These are phyloP conservation scores for Dothideomycetidae sp. DNA, from an alignment of 2,329 filamentous ascomycete genomes.

Conservation along the genomic window DNA sequence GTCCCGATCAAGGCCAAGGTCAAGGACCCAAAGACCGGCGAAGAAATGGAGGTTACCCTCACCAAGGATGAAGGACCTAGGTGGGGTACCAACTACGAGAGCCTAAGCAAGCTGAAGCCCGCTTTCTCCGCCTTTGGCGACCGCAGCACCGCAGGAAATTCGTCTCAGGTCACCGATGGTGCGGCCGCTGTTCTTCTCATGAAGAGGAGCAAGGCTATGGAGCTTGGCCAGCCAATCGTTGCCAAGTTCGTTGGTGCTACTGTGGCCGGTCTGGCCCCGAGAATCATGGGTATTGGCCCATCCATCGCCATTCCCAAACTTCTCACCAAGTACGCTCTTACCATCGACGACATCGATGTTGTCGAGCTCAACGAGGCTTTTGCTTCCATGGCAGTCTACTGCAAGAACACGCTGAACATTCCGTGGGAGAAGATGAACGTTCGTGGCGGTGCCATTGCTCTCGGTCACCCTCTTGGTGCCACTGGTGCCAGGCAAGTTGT, in stretches of 20 bases:
- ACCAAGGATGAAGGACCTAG: conserved; percentile 83
- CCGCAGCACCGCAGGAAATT: conserved; percentile 81
- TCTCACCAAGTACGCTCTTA: conserved; percentile 62
- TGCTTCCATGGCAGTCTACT: conserved; percentile 95
- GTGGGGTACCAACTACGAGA: conserved; percentile 74
- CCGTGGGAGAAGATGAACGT: conserved; percentile 68
- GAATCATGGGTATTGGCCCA: conserved; percentile 93
- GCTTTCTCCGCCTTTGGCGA: conserved; percentile 86
- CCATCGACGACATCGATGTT: conserved; percentile 71
- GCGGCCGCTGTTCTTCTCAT: conserved; percentile 81
- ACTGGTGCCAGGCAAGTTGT: conserved; percentile 73
- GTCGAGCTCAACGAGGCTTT: conserved; percentile 97
- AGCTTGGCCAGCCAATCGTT: conserved; percentile 78
- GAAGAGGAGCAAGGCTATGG: conserved; percentile 80
- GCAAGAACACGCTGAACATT: conserved; percentile 47
- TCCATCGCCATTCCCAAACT: conserved; percentile 65
- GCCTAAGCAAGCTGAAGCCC: conserved; percentile 67
- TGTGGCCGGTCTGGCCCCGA: conserved; percentile 74
- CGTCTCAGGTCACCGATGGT: conserved; percentile 88
- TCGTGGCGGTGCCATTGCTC: conserved; percentile 66
- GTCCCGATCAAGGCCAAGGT: conserved; percentile 69
- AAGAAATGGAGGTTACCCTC: conserved; percentile 62
- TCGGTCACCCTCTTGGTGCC: conserved; percentile 68
- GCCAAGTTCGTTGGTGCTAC: conserved; percentile 92
- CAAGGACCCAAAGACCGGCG: conserved; percentile 70